Conservation (phyloP, 2,329 filamentous ascomycete genomes). For the Pseudogymnoascus sp. region DNA sequence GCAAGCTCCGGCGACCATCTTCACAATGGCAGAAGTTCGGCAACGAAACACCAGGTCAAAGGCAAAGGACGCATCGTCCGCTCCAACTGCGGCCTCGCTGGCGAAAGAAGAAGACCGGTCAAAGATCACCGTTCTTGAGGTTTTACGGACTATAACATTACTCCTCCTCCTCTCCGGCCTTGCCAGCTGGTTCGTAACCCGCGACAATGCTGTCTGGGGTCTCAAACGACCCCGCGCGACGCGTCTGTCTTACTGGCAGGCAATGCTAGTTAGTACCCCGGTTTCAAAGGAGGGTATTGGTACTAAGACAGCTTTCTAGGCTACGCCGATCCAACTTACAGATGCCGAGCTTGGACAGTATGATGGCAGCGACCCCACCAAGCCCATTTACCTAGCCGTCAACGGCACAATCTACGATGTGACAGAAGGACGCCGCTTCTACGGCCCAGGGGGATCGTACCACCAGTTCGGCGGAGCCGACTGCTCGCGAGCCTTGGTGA, state of each 20-base stretch:
- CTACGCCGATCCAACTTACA: conserved; percentile 60
- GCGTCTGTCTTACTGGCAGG: conserved; percentile 16
- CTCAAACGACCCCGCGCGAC: conserved; percentile 22
- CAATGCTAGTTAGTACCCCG: conserved; percentile 20
- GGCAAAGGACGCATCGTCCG: conserved; percentile 4
- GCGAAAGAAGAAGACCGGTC: conserved; percentile 22
- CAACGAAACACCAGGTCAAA: conserved; percentile 12
- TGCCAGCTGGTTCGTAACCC: conserved; percentile 25
- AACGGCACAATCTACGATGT: conserved; percentile 85
- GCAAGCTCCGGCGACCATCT: background rate
- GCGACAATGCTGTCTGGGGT: conserved; percentile 24
- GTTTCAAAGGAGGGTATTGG: background rate
- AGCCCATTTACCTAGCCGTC: conserved; percentile 84
- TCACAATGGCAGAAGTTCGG: conserved; percentile 16
- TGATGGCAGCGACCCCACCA: conserved; percentile 65
- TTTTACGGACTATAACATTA: conserved; percentile 23
- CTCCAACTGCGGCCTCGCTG: conserved; percentile 10
- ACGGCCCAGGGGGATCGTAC: conserved; percentile 81
- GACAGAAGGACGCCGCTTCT: conserved; percentile 56
- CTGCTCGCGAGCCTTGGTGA: conserved; percentile 81
- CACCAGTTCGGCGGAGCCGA: conserved; percentile 79
- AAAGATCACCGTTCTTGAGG: conserved; percentile 21
- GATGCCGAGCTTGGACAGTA: conserved; percentile 63
- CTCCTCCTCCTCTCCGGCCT: conserved; percentile 19
- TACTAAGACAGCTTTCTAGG: conserved; percentile 27